These are phyloP conservation scores for Cyberlindnera maritima DNA, from an alignment of 805 yeast genomes.

Conservation along the genomic window DNA sequence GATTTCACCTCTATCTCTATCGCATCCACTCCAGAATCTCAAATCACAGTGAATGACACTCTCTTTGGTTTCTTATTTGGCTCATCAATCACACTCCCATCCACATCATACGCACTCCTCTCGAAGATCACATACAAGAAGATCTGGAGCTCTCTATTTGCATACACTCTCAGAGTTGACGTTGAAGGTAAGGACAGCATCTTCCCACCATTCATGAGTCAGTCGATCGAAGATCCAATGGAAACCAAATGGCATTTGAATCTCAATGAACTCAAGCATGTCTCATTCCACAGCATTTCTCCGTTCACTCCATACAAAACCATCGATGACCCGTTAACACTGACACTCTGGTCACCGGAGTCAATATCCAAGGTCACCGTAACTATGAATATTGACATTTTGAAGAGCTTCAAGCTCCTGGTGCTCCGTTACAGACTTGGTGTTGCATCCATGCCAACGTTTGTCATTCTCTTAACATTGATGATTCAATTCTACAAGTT, in stretches of 20 bases:
- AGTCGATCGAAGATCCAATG: constrained; percentile 57
- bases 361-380: constrained; percentile 11
- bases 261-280: constrained; percentile 36
- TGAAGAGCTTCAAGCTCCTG: constrained; percentile 61
- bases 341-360: constrained; percentile 47
- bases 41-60: constrained; percentile 2
- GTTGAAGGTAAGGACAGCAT: constrained; percentile 1
- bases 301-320: constrained; percentile 59
- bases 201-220: constrained; percentile 67
- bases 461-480: constrained; percentile 50
- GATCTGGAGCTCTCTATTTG: constrained; percentile 60
- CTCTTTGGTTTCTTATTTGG: constrained; percentile 22
- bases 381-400: constrained; percentile 46
- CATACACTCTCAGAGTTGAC: constrained; percentile 39
- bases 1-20: constrained; percentile 12
- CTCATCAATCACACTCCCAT: constrained; percentile 31
- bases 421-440: constrained; percentile 77
- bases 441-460: constrained; percentile 66
- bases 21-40: background rate
- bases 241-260: constrained; percentile 82
- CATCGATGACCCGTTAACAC: constrained; percentile 30
- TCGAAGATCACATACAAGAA: constrained; percentile 50
- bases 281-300: constrained; percentile 59
- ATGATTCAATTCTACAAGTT: constrained; percentile 53
- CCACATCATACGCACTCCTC: constrained; percentile 41